Conservation (phyloP, 2,329 filamentous ascomycete genomes). For the Diaporthe destruens region DNA sequence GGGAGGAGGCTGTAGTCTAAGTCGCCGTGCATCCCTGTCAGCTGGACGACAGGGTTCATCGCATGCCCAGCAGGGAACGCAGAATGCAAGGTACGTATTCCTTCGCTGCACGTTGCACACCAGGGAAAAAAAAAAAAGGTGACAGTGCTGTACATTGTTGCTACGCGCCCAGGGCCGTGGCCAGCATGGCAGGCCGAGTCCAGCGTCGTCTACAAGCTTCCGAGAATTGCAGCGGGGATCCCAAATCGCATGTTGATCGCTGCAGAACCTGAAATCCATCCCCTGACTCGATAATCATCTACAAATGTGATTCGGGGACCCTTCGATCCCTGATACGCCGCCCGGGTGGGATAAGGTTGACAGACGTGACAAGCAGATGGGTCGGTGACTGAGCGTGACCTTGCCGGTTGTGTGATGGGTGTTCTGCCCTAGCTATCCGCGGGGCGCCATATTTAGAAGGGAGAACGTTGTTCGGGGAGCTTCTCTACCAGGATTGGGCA, state of each 20-base stretch:
- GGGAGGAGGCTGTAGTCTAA: conserved; percentile 46
- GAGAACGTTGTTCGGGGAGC: conserved; percentile 20
- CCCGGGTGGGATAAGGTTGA: conserved; percentile 31
- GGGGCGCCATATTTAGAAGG: conserved; percentile 31
- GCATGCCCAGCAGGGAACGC: conserved; percentile 36
- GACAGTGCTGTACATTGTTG: conserved; percentile 27
- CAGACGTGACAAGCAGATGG: conserved; percentile 29
- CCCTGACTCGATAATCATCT: conserved; percentile 36
- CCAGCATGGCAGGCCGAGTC: conserved; percentile 9
- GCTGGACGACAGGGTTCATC: conserved; percentile 45
- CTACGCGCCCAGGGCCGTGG: not conserved
- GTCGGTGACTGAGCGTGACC: conserved; percentile 22
- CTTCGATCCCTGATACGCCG: conserved; percentile 30
- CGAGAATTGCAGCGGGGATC: conserved; percentile 30
- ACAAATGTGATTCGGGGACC: conserved; percentile 31
- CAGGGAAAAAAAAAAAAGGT: conserved; percentile 11
- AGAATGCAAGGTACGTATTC: conserved; percentile 46
- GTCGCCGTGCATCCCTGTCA: conserved; percentile 45
- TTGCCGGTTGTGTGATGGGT: conserved; percentile 26
- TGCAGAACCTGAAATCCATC: conserved; percentile 30
- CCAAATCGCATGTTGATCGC: conserved; percentile 21
- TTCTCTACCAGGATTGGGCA: conserved; percentile 23
- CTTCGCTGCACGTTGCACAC: conserved; percentile 35
- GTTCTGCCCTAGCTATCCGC: conserved; percentile 18
- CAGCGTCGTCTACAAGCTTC: conserved; percentile 22